Base-by-base conservation (phyloP, 2,329 filamentous ascomycete genomes). In the Ceratocystis diversiconidia region DNA sequence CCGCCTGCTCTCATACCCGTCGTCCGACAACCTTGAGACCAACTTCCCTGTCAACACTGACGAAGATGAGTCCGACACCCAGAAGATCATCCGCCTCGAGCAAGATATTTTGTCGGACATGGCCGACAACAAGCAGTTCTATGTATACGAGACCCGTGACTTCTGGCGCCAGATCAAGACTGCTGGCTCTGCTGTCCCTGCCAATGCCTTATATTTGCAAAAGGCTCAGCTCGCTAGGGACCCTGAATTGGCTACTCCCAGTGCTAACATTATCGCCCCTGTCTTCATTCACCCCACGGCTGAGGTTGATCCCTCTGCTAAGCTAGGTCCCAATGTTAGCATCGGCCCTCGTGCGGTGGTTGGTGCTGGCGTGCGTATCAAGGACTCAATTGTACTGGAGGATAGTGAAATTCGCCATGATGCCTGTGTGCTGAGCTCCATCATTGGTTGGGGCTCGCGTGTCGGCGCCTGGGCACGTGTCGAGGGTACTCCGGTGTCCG, bases 101-200 rank as follows among this genome's bases (percentile, higher is more conserved):
- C 94, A 97, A 78, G 94, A 99, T 74, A 96, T 97, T 63, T 83
- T 99, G 67, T 88, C 91, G 63, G 92, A 97, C 73, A 85, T 97
- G 72, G 92, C 94, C 68, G 94, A 97, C 77, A 96, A 85, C 83
- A 94, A 95, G 78, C 90, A 94, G 76, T 99, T 99, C 80, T 97
- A 91, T 77, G 94, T 97, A 41, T 89, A 96, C 75, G 94, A 99
- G 80, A 97, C 92, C 70, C 95, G 95, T 79, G 94, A 97, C 76
- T 99, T 99, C 77, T 99, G 94, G 94, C 90, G 94, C 71, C 94
- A 99, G 81, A 97, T 99, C 83, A 99, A 99, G 84, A 96, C 94
- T 1, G 94, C 94, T 68, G 94, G 94, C 68, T 97, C 92, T 5
- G 94, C 94, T 62, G 91, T 99, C 32, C 94, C 94, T 17, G 94